Conservation (phyloP, 257 asterid species). For the Nicotiana otophora region DNA sequence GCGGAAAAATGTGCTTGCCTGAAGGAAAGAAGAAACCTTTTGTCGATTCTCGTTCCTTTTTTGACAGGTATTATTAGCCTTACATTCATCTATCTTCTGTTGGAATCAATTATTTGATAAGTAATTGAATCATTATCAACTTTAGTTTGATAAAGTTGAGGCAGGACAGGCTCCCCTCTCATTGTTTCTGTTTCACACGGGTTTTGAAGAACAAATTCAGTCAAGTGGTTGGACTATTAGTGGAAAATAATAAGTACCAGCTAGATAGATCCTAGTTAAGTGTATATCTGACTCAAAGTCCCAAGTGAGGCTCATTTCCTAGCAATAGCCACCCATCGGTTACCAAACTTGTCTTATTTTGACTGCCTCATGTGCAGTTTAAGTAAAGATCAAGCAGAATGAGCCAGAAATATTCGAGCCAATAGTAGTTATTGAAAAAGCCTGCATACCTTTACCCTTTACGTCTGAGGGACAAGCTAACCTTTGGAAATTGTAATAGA, state of each 20-base stretch:
- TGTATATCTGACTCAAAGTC: not conserved
- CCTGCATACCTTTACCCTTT: not conserved
- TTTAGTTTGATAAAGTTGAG: not conserved
- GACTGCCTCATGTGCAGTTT: not conserved
- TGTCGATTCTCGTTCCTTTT: constrained; percentile 42
- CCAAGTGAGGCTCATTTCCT: not conserved
- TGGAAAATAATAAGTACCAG: not conserved
- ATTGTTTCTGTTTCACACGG: not conserved
- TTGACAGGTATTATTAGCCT: constrained; percentile 51
- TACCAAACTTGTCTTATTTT: not conserved
- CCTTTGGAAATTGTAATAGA: not conserved
- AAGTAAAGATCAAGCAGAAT: not conserved
- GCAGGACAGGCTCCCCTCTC: not conserved
- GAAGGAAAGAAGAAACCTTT: constrained; percentile 48
- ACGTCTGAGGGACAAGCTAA: not conserved
- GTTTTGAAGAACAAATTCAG: not conserved
- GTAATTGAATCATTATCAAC: constrained; percentile 2
- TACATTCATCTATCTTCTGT: constrained; percentile 9
- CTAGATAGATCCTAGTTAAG: not conserved
- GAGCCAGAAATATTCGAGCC: not conserved
- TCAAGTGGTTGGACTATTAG: not conserved
- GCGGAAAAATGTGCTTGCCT: constrained; percentile 29
- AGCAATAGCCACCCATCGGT: not conserved
- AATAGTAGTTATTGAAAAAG: not conserved
- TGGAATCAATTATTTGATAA: not conserved